Base-by-base conservation (phyloP, 2,329 filamentous ascomycete genomes). In the Nemania diffusa region DNA sequence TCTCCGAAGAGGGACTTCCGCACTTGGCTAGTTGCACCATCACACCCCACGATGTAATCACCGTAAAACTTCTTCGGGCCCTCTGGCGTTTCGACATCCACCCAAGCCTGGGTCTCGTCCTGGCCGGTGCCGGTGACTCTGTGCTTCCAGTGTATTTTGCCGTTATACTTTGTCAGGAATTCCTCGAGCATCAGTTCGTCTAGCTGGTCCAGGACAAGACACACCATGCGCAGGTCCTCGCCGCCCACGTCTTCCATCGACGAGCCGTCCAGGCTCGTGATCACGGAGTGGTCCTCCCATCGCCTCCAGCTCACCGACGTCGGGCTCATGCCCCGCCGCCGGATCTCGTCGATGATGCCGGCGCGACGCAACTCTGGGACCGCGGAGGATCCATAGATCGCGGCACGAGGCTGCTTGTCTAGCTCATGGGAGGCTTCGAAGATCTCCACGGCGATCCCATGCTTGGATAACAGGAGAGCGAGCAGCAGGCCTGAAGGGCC, bases 351-450 rank as follows among this genome's bases (percentile, higher is more conserved):
- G 20, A 90, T 78, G 11, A 90, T 83, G 0, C 88, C 88, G 0
- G 88, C 88, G n/a, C 85, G 83, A 46, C 80, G 74, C 56, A 91
- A 82, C 65, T 88, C 87, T 44, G 84, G 84, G 50, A 88, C 83
- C 1, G 87, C 87, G 0, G 87, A 82, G 0, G 85, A 81, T 3
- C 85, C 86, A 74, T 90, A 90, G 76, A 90, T 87, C 2, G 88
- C 86, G 15, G 88, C 88, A 29, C 88, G 86, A 0, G 88, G 88
- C 64, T 87, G 86, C 64, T 84, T 80, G 78, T 89, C 86, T 52
- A 90, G 81, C 61, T 84, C 79, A 27, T 81, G 75, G 1, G 84
- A 81, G 2, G 84, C 84, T 72, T 91, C 88, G 60, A 90, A 79
- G 24, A 89, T 80, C 26, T 83, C 83, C 50, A 86, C 83, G 32